Base-by-base conservation (phyloP, 257 asterid species). In the Verbascum thapsus region DNA sequence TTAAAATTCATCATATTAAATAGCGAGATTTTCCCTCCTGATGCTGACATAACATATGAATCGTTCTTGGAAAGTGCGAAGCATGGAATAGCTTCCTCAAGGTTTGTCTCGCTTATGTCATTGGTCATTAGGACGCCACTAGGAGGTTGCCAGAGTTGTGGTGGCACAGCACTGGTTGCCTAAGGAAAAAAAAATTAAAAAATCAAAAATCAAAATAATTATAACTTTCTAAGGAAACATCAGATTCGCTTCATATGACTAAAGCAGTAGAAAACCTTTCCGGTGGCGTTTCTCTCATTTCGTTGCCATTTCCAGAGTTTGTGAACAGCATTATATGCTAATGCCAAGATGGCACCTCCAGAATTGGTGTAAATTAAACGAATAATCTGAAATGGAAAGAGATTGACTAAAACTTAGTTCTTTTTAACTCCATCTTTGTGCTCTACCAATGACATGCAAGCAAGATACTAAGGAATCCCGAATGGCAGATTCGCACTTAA, bases 221-320 rank as follows among this genome's bases (percentile, higher is more conserved):
- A 15, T 18, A 8, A n/a, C n/a, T n/a, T n/a, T n/a, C n/a, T n/a
- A n/a, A n/a, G n/a, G n/a, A n/a, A n/a, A n/a, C n/a, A n/a, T n/a
- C n/a, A n/a, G n/a, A n/a, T n/a, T n/a, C 32, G 5, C 32, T 26
- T 26, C 5, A 5, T 26, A 26, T 2, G 3, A 63, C 57, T 12
- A 38, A 45, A 65, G n/a, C n/a, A 69, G 32, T 38, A 26, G 26
- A 60, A 43, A 76, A 84, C 89, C 84, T 76, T 82, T 74, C 83
- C 91, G n/a, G 68, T 30, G 26, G 22, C 12, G 45, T 81, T 83
- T 54, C 70, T 61, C 56, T 81, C 87, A 60, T 53, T 79, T 19
- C 66, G 60, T 62, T 73, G 78, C 96, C 89, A 88, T 71, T 83
- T 88, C 96, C 95, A 88, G 2, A 83, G 84, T 73, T 81, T 81